These are phyloP conservation scores for Rutstroemia sp. DNA, from an alignment of 2,329 filamentous ascomycete genomes.

Conservation along the genomic window DNA sequence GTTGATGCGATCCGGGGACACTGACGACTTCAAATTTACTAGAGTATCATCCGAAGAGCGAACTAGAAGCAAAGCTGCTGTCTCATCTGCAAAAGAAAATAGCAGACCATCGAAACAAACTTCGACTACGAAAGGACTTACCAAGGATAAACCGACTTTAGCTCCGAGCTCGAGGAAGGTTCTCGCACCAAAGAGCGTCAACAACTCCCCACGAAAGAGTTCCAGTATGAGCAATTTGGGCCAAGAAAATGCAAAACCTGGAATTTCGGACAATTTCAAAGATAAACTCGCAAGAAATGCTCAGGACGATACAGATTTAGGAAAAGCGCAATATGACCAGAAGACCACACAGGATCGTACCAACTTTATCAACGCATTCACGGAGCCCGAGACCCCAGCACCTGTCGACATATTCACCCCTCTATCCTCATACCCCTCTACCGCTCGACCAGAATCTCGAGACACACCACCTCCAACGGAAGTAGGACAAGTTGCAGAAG, in stretches of 20 bases:
- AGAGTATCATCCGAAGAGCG: constrained; percentile 27
- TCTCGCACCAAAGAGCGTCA: constrained; percentile 45
- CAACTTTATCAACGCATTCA: constrained; percentile 28
- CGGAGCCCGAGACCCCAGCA: constrained; percentile 30
- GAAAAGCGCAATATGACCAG: neutral
- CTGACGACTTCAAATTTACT: constrained; percentile 24
- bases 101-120: constrained; percentile 12
- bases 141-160: constrained; percentile 18
- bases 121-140: constrained; percentile 14
- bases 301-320: neutral
- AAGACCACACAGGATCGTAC: neutral
- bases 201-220: constrained; percentile 48
- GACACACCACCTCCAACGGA: constrained; percentile 56
- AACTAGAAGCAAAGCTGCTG: constrained; percentile 8
- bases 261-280: constrained; percentile 32
- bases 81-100: constrained; percentile 5
- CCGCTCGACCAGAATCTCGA: constrained; percentile 26
- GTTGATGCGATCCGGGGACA: constrained; percentile 27
- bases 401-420: constrained; percentile 39
- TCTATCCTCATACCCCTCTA: constrained; percentile 41
- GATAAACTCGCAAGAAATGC: constrained; percentile 16
- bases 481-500: constrained; percentile 47
- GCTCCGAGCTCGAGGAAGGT: constrained; percentile 21
- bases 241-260: constrained; percentile 33
- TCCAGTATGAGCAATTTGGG: constrained; percentile 28